Base-by-base conservation (phyloP, 768 basidiomycete genomes). In the Tylopilus vinaceipallidus region DNA sequence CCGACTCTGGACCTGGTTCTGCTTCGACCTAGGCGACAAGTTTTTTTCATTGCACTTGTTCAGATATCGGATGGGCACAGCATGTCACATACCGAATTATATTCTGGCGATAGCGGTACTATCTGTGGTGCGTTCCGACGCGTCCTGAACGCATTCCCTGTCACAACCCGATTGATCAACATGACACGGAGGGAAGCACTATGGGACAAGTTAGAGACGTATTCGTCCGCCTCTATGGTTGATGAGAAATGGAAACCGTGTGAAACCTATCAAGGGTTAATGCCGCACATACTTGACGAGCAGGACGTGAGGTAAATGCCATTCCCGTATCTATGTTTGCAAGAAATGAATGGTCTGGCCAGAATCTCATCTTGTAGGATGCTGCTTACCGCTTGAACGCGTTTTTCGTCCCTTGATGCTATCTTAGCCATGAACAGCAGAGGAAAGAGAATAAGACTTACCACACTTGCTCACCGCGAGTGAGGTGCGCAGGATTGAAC, bases 331-430 rank as follows among this genome's bases (percentile, higher is more conserved):
- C 55, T 51, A 30, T 8, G 13, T 35, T 32, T 20, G 11, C 23
- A 17, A 17, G 20, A 29, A 23, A 26, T 40, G 17, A 55, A 33
- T 16, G 6, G 24, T 37, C 11, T 39, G 13, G 40, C 23, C 32
- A 9, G n/a, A 42, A 14, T 4, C 12, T 14, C 6, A 22, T 20
- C 26, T 13, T 24, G 22, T 16, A 37, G 19, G 24, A 29, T 30
- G 2, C 29, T n/a, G 30, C 55, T 11, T 42, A 56, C 55, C 54
- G 54, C 40, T 56, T 56, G 23, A 56, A 56, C 13, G 54, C 46
- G 5, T 55, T 55, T 35, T 55, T 55, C 24, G 47, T 56, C 23
- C 55, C 54, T 46, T 41, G 26, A 20, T 35, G 32, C 9, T 22
- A 17, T 4, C 17, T 54, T 29, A 55, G 54, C 29, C 22, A 22